These are phyloP conservation scores for Capsicum rhomboideum DNA, from an alignment of 257 asterid species.

Conservation along the genomic window DNA sequence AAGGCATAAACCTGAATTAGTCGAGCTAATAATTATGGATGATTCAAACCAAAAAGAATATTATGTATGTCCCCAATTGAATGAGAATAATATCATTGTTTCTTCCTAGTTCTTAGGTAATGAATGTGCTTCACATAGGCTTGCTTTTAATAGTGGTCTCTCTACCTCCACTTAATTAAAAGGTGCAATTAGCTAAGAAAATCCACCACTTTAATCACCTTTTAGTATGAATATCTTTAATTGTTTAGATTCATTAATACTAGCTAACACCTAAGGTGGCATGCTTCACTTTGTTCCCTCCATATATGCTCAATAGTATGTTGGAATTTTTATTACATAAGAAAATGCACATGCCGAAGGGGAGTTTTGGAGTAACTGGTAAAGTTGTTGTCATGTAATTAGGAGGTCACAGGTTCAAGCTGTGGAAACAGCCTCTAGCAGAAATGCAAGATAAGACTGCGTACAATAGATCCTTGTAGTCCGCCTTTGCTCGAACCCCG, in stretches of 20 bases:
- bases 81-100: background rate
- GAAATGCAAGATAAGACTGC: too few species aligned
- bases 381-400: too few species aligned
- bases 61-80: background rate
- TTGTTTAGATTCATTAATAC: background rate
- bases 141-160: background rate
- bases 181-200: constrained; percentile 2
- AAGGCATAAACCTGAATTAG: background rate
- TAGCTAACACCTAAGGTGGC: constrained; percentile 46
- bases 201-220: constrained; percentile 15
- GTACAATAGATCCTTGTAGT: too few species aligned
- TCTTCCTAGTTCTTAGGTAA: background rate
- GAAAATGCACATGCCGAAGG: background rate
- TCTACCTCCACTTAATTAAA: constrained; percentile 8
- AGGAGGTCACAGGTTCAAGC: too few species aligned
- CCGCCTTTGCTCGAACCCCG: too few species aligned
- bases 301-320: constrained; percentile 9
- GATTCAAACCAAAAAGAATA: background rate
- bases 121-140: constrained; percentile 3
- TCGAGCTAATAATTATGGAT: background rate
- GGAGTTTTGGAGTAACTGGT: too few species aligned
- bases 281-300: constrained; percentile 49
- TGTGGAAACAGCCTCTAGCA: too few species aligned
- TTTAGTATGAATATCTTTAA: constrained; percentile 19
- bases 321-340: constrained; percentile 2